A percentile compares a stretch with the other conserved stretches of the same genome.
These are phyloP conservation scores for Tylopilus rubrobrunneus DNA, from an alignment of 768 basidiomycete species.

Conservation along the genomic window DNA sequence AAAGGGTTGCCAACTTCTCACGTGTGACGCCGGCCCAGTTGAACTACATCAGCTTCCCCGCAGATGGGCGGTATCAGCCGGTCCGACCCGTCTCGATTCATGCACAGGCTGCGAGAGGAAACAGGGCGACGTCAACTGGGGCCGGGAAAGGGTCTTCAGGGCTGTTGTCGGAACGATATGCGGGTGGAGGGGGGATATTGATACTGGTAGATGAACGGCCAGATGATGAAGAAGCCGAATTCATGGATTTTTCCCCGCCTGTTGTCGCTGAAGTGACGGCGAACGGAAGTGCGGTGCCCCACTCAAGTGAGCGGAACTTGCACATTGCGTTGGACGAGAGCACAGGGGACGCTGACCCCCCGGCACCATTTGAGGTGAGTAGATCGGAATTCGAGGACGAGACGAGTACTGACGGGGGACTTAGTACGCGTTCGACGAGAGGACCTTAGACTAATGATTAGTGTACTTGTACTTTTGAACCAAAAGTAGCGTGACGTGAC, in stretches of 20 bases:
- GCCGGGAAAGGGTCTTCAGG: slow-evolving; percentile 31
- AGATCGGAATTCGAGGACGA: background rate
- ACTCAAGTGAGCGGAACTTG: slow-evolving; percentile 28
- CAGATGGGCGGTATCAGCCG: slow-evolving; percentile 79
- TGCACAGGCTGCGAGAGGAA: slow-evolving; percentile 31
- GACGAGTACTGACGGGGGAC: slow-evolving; percentile 19
- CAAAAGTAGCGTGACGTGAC: slow-evolving; percentile 14
- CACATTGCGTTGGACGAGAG: slow-evolving; percentile 71
- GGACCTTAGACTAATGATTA: slow-evolving; percentile 36
- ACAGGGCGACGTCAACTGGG: slow-evolving; percentile 27
- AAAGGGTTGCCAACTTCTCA: slow-evolving; percentile 81
- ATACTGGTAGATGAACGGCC: slow-evolving; percentile 74
- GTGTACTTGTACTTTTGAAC: background rate
- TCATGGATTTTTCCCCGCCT: slow-evolving; percentile 59
- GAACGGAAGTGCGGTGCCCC: slow-evolving; percentile 30
- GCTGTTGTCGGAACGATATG: slow-evolving; percentile 54
- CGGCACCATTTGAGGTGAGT: slow-evolving; percentile 81
- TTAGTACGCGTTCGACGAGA: slow-evolving; percentile 73
- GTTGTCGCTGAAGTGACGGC: slow-evolving; percentile 15
- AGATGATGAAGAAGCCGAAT: slow-evolving; percentile 67
- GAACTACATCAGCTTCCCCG: slow-evolving; percentile 77
- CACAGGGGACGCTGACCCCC: slow-evolving; percentile 69
- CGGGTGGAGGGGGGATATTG: slow-evolving; percentile 84
- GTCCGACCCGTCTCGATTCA: slow-evolving; percentile 70
- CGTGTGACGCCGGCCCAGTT: slow-evolving; percentile 90